These are phyloP conservation scores for Diplodia corticola DNA, from an alignment of 2,329 filamentous ascomycete genomes.

Conservation along the genomic window DNA sequence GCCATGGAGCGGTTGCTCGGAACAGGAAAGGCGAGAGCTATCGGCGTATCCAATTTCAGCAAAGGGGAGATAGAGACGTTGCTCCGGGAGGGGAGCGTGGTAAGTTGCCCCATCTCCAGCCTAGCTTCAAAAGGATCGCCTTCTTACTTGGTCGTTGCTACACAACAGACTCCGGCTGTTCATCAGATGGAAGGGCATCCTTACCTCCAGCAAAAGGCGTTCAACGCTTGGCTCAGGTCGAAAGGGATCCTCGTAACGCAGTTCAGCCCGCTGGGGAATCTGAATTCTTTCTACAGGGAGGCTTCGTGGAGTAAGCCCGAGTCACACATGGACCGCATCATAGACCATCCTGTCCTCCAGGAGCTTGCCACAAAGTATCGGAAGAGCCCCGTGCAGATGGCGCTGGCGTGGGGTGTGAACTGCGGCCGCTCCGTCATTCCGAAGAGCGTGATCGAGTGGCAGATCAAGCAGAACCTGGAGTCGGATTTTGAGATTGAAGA, in stretches of 20 bases:
- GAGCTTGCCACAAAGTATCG: conserved; percentile 42
- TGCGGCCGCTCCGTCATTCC: conserved; percentile 55
- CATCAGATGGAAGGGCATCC: conserved; percentile 58
- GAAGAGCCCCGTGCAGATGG: conserved; percentile 54
- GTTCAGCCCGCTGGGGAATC: conserved; percentile 14
- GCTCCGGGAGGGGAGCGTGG: conserved; percentile 45
- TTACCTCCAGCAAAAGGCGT: conserved; percentile 53
- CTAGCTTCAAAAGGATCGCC: no score
- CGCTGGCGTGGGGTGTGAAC: conserved; percentile 57
- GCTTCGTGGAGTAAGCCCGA: neutral
- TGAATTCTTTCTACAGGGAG: conserved; percentile 6
- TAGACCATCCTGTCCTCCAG: conserved; percentile 1
- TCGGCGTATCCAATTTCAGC: conserved; percentile 55
- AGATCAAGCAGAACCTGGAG: conserved; percentile 38
- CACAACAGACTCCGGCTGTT: conserved; percentile 43
- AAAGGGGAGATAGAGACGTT: conserved; percentile 51
- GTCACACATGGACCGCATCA: neutral
- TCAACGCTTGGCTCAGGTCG: conserved; percentile 50
- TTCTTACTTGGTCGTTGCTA: neutral
- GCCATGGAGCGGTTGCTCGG: conserved; percentile 48
- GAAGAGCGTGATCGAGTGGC: conserved; percentile 47
- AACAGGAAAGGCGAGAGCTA: conserved; percentile 35
- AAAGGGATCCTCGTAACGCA: conserved; percentile 50
- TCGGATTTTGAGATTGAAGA: conserved; percentile 59
- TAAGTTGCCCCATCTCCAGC: no score